Conservation (phyloP, 2,329 filamentous ascomycete species). For the Apiospora aurea region DNA sequence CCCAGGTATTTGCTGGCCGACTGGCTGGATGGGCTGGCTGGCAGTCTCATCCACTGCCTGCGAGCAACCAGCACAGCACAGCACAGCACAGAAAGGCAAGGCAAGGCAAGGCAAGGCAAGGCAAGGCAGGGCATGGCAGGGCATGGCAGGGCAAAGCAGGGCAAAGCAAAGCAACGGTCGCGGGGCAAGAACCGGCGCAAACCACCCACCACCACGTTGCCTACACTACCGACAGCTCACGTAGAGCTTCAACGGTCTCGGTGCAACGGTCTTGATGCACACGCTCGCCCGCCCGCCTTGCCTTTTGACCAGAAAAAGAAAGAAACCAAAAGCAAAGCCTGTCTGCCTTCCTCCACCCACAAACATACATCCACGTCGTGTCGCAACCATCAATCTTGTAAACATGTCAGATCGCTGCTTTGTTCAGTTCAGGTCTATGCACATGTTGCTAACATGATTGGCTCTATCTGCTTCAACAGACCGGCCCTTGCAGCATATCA, state of each 20-base stretch:
- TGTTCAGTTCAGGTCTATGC: conserved; percentile 18
- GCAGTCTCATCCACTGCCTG: conserved; percentile 7
- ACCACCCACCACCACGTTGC: conserved; percentile 11
- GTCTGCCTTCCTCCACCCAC: background rate
- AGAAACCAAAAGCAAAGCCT: background rate
- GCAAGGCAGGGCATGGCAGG: no score
- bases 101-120: background rate
- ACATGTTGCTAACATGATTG: conserved; percentile 20
- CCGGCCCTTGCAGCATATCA: conserved; percentile 90
- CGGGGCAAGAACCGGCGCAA: conserved; percentile 13
- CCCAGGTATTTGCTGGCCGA: conserved; percentile 24
- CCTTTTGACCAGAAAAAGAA: background rate
- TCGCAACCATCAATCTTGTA: conserved; percentile 8
- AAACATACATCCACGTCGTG: conserved; percentile 4
- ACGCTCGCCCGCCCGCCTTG: background rate
- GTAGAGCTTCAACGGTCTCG: conserved; percentile 7
- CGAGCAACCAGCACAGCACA: background rate
- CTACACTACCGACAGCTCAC: conserved; percentile 4
- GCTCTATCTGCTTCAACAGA: conserved; percentile 60
- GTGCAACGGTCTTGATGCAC: conserved; percentile 15
- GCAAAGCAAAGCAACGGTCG: conserved; percentile 10
- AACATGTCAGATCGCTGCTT: conserved; percentile 16
- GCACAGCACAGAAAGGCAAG: background rate
- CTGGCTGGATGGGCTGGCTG: conserved; percentile 2
- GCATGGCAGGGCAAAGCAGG: background rate